Evolutionary conservation across 2,329 filamentous ascomycete genomes (phyloP).

Genomic region (Colletotrichum shisoi): DNA sequence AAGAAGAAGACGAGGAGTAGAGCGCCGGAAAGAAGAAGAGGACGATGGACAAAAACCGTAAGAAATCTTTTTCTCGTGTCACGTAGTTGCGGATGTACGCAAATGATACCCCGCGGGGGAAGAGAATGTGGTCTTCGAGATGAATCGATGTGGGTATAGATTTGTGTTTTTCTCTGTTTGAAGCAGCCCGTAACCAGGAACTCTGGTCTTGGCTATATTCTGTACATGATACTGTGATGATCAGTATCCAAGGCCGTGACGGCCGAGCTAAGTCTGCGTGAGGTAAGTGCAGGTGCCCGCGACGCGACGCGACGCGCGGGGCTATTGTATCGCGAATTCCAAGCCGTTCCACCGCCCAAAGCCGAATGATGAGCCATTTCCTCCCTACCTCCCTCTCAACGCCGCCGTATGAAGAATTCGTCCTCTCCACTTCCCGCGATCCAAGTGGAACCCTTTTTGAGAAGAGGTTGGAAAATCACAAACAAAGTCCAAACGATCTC

Average conservation of each 20-base stretch:
- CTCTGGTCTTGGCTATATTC: conserved; percentile 23
- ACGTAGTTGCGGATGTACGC: conserved; percentile 10
- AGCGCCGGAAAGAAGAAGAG: conserved; percentile 45
- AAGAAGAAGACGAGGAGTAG: conserved; percentile 49
- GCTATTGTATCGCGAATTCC: conserved; percentile 24
- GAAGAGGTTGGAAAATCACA: background rate
- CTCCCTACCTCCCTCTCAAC: conserved; percentile 24
- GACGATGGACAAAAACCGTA: conserved; percentile 50
- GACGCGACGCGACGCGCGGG: background rate
- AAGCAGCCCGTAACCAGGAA: conserved; percentile 15
- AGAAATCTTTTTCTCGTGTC: conserved; percentile 22
- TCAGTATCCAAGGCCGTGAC: conserved; percentile 34
- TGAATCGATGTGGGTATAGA: conserved; percentile 15
- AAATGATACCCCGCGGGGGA: conserved; percentile 31
- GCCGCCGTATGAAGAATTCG: conserved; percentile 28
- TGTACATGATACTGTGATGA: conserved; percentile 31
- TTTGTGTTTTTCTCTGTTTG: conserved; percentile 3
- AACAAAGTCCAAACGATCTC: conserved; percentile 3
- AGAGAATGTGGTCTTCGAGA: background rate
- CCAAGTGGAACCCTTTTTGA: conserved; percentile 6
- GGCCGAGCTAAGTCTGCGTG: conserved; percentile 18
- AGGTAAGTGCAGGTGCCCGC: conserved; percentile 8
- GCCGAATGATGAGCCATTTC: background rate
- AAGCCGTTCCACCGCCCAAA: conserved; percentile 5
- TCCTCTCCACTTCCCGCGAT: conserved; percentile 13